These are phyloP conservation scores for Schwanniomyces yamadae DNA, from an alignment of 805 yeast genomes.

Conservation along the genomic window DNA sequence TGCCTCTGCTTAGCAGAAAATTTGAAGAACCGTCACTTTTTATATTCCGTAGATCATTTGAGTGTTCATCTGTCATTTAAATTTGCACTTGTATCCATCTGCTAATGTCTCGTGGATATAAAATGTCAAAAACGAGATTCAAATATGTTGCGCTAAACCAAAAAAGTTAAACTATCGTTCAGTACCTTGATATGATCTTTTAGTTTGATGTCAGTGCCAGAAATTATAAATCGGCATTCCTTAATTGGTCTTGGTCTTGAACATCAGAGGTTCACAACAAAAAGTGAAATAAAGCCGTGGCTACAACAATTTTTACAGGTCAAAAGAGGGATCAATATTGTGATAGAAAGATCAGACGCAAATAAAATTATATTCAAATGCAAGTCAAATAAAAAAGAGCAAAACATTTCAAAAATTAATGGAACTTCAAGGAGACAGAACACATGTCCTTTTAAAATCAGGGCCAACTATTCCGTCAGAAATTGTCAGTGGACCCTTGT, in stretches of 20 bases:
- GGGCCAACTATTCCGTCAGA: slow-evolving; percentile 59
- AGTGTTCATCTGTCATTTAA: no score
- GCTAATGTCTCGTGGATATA: no score
- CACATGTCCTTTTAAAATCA: slow-evolving; percentile 61
- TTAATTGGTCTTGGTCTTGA: slow-evolving; percentile 27
- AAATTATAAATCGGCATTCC: slow-evolving; percentile 15
- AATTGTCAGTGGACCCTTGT: slow-evolving; percentile 58
- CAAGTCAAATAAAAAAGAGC: slow-evolving; percentile 33
- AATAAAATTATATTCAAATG: slow-evolving; percentile 63
- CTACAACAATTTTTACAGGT: slow-evolving; percentile 44
- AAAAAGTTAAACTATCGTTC: no score
- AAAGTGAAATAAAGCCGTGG: slow-evolving; percentile 62
- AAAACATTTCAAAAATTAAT: slow-evolving; percentile 13
- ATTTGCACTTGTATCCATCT: no score
- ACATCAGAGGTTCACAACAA: slow-evolving; percentile 28
- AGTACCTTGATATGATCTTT: no score
- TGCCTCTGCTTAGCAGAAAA: no score
- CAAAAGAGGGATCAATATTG: slow-evolving; percentile 53
- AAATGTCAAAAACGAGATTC: no score
- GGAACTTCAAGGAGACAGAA: slow-evolving; percentile 22
- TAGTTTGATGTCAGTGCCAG: no score
- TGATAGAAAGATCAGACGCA: slow-evolving; percentile 61
- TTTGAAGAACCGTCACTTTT: no score
- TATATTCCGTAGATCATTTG: no score
- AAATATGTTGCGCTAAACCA: no score